These are phyloP conservation scores for Rosa chinensis DNA, from an alignment of 306 rosid genomes.

Conservation along the genomic window DNA sequence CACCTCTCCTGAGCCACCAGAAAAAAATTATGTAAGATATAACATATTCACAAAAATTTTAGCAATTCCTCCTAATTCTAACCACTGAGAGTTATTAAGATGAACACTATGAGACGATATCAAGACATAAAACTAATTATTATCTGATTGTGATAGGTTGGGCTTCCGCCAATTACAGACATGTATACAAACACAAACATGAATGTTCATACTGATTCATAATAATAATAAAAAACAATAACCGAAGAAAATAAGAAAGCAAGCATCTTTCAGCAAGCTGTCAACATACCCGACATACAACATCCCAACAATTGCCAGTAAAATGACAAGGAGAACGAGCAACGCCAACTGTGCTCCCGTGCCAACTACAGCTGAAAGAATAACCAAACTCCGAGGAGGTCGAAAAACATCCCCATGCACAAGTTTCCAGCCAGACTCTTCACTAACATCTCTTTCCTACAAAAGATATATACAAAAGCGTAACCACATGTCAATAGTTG, in stretches of 20 bases:
- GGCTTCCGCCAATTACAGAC: not conserved
- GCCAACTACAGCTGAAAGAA: conserved; percentile 96
- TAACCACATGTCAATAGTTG: conserved; percentile 22
- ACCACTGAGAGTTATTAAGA: conserved; percentile 1
- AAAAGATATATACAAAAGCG: conserved; percentile 23
- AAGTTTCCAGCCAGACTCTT: conserved; percentile 99
- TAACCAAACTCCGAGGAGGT: conserved; percentile 75
- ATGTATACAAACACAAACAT: not conserved
- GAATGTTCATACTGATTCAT: not conserved
- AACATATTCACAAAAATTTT: not conserved
- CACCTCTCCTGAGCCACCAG: conserved; percentile 77
- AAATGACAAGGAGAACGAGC: conserved; percentile 95
- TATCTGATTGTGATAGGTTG: not conserved
- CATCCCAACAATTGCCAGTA: conserved; percentile 98
- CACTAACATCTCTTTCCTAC: conserved; percentile 98
- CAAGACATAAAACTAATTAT: conserved; percentile 5
- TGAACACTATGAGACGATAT: not conserved
- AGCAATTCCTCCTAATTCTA: not conserved
- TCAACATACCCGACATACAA: conserved; percentile 81
- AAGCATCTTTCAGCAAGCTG: conserved; percentile 15
- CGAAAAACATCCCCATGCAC: conserved; percentile 99
- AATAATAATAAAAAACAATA: not conserved
- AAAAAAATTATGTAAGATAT: conserved; percentile 4
- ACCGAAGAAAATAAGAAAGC: conserved; percentile 18
- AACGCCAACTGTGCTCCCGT: conserved; percentile 97